Evolutionary conservation across 305 asterid species (phyloP).

Genomic region (Euphrasia arctica): DNA sequence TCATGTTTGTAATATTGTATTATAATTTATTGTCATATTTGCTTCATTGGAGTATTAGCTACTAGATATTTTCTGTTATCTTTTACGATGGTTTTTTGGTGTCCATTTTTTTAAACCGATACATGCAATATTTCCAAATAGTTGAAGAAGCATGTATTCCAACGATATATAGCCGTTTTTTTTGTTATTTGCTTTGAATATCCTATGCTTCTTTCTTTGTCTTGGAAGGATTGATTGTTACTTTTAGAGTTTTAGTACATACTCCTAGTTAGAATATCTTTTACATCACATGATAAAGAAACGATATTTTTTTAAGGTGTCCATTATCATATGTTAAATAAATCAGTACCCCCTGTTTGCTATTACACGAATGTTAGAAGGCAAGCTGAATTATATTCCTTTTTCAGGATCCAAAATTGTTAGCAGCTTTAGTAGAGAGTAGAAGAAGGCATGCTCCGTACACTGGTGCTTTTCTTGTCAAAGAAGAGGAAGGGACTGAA

Average conservation of each 20-base stretch:
- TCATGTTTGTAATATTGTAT: no score
- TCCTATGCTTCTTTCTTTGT: no score
- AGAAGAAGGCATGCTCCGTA: constrained; percentile 95
- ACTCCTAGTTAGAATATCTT: no score
- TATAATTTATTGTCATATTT: background rate
- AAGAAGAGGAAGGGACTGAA: constrained; percentile 77
- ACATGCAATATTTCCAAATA: constrained; percentile 8
- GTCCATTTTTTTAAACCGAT: background rate
- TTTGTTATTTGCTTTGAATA: no score
- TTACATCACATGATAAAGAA: no score
- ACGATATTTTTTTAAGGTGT: background rate
- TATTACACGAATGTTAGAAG: constrained; percentile 72
- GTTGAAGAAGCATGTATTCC: background rate
- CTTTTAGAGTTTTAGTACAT: no score
- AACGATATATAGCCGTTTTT: no score
- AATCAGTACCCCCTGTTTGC: constrained; percentile 2
- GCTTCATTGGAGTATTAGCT: constrained; percentile 5
- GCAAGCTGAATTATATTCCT: constrained; percentile 54
- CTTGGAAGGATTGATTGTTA: no score
- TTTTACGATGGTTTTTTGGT: background rate
- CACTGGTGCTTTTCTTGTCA: constrained; percentile 94
- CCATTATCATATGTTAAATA: background rate
- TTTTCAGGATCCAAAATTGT: constrained; percentile 90
- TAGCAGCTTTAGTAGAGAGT: constrained; percentile 89
- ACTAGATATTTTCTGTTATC: background rate